A percentile compares a stretch with the other conserved stretches of the same genome.
Conservation (phyloP, 1,284 basidiomycete genomes). For the Erythrobasidium hasegawianum region DNA sequence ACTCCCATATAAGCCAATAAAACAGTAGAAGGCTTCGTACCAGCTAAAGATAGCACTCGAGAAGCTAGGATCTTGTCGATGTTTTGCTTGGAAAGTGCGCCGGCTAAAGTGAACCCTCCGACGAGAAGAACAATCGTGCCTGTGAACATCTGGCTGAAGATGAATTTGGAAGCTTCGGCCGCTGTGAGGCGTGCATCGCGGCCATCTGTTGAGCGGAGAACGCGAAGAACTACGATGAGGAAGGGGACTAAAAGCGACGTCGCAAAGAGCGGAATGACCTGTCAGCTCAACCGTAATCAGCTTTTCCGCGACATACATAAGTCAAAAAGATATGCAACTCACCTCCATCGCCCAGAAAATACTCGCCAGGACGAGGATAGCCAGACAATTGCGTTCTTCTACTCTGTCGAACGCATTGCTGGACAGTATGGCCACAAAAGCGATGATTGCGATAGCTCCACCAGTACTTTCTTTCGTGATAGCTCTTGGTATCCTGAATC, state of each 20-base stretch:
- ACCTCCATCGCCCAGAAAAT: slow-evolving; percentile 96
- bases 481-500: slow-evolving; percentile 54
- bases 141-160: slow-evolving; percentile 63
- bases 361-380: slow-evolving; percentile 84
- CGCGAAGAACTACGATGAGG: slow-evolving; percentile 78
- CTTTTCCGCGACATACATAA: background rate
- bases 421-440: slow-evolving; percentile 63
- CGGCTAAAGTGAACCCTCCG: slow-evolving; percentile 93
- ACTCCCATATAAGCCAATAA: slow-evolving; percentile 94
- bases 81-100: slow-evolving; percentile 93
- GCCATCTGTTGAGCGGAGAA: slow-evolving; percentile 66
- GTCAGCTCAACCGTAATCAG: slow-evolving; percentile 13
- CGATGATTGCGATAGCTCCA: slow-evolving; percentile 57
- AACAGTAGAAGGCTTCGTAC: slow-evolving; percentile 78
- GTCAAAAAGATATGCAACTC: slow-evolving; percentile 39
- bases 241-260: slow-evolving; percentile 88
- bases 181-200: slow-evolving; percentile 60
- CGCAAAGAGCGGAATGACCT: slow-evolving; percentile 95
- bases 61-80: slow-evolving; percentile 88
- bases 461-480: slow-evolving; percentile 64
- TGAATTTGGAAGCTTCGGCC: slow-evolving; percentile 70
- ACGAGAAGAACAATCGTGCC: slow-evolving; percentile 91
- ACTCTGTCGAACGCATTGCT: slow-evolving; percentile 60
- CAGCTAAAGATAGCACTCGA: slow-evolving; percentile 81
- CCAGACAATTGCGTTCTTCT: slow-evolving; percentile 87